phyloP scores from a whole-genome alignment of 306 rosid genomes.

The Rosa rugosa region DNA sequence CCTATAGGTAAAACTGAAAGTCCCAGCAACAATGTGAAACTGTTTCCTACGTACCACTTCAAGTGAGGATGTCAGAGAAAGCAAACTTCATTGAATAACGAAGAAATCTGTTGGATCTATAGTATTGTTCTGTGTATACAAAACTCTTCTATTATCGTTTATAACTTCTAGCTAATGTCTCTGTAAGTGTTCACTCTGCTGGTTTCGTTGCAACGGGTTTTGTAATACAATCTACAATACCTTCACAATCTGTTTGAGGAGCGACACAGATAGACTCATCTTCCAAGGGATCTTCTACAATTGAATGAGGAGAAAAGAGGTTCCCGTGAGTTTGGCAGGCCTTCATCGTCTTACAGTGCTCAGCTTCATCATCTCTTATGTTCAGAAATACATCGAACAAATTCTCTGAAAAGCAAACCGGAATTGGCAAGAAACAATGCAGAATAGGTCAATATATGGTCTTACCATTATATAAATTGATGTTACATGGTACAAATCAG shows the following conservation, averaged over 20 bases:
- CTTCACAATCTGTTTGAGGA: constrained; percentile 63
- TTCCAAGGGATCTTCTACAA: constrained; percentile 38
- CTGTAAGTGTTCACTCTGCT: constrained; percentile 31
- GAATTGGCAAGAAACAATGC: constrained; percentile 3
- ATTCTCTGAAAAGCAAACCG: constrained; percentile 47
- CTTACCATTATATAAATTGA: neutral
- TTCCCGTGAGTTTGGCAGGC: constrained; percentile 93
- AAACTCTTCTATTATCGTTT: constrained; percentile 16
- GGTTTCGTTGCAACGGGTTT: constrained; percentile 57
- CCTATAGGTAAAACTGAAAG: neutral
- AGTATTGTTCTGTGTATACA: constrained; percentile 20
- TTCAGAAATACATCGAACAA: constrained; percentile 85
- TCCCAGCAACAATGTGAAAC: neutral
- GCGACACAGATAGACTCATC: constrained; percentile 37
- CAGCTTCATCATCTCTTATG: constrained; percentile 95
- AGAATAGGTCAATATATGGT: neutral
- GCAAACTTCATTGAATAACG: neutral
- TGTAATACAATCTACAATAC: constrained; percentile 77
- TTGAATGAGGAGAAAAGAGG: constrained; percentile 88
- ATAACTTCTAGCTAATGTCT: constrained; percentile 20
- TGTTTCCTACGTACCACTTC: neutral
- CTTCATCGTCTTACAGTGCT: constrained; percentile 97
- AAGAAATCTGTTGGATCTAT: constrained; percentile 8
- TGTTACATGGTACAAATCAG: no score
- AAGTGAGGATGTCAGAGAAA: neutral